Percentiles rank a stretch among this genome's conserved stretches.
Conservation (phyloP, 371 early-diverging fungal genomes). For the Mortierella sp. region DNA sequence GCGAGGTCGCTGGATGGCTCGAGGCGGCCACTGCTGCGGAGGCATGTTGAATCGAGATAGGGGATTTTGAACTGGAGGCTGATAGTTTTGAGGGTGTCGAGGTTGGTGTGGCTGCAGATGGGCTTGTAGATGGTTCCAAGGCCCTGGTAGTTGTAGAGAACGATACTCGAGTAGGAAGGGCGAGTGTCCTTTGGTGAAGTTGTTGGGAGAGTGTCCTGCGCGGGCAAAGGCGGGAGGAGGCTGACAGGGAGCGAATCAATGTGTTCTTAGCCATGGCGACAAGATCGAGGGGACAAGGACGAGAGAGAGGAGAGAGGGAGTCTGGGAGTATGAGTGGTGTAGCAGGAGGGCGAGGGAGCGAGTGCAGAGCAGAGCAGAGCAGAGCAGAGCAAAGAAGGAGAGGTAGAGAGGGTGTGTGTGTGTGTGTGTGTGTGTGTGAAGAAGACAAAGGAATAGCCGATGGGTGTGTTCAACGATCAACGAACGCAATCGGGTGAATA, state of each 20-base stretch:
- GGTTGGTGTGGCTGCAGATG: slow-evolving; percentile 16
- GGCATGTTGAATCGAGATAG: not conserved
- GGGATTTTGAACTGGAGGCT: slow-evolving; percentile 10
- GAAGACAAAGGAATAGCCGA: too few species aligned
- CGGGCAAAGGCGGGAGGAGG: not conserved
- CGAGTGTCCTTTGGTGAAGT: not conserved
- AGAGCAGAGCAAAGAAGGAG: too few species aligned
- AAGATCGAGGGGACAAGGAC: too few species aligned
- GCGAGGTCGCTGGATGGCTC: slow-evolving; percentile 4
- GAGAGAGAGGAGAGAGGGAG: too few species aligned
- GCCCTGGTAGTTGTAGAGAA: slow-evolving; percentile 29
- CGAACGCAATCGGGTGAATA: too few species aligned
- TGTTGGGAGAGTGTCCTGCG: slow-evolving; percentile 1
- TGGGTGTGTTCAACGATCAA: too few species aligned
- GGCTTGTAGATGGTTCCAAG: slow-evolving; percentile 23
- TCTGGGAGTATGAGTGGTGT: too few species aligned
- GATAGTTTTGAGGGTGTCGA: slow-evolving; percentile 22
- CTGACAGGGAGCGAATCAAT: slow-evolving; percentile 15
- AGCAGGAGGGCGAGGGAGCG: too few species aligned
- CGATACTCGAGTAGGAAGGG: slow-evolving; percentile 4
- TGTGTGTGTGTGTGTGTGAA: too few species aligned
- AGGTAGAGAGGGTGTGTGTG: too few species aligned
- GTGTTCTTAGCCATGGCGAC: slow-evolving; percentile 9
- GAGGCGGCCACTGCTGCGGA: slow-evolving; percentile 11
- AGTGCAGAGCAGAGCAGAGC: too few species aligned